phyloP scores from a whole-genome alignment of 768 basidiomycete species.

The Boletus huronensis region DNA sequence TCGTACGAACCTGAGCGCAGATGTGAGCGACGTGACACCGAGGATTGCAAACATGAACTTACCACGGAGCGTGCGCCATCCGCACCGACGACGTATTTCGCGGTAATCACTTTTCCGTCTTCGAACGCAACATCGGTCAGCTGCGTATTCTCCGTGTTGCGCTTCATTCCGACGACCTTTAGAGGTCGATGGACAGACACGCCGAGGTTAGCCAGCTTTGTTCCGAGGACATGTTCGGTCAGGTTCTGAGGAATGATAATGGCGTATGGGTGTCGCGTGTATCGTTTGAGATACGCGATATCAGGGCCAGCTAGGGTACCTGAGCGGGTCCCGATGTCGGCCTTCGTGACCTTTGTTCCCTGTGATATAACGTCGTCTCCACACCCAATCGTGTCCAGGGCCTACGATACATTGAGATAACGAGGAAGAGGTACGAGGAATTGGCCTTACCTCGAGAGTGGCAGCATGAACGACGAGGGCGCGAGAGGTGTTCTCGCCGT shows the following conservation, averaged over 20 bases:
- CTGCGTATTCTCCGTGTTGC: conserved; percentile 24
- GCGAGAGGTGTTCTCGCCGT: conserved; percentile 42
- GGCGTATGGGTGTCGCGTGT: conserved; percentile 46
- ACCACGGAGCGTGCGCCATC: conserved; percentile 50
- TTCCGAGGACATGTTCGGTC: conserved; percentile 41
- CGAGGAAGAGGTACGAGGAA: neutral
- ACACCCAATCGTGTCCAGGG: conserved; percentile 43
- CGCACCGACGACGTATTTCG: conserved; percentile 50
- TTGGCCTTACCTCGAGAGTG: conserved; percentile 44
- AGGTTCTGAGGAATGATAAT: conserved; percentile 44
- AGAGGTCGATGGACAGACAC: conserved; percentile 38
- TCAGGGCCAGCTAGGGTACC: conserved; percentile 27
- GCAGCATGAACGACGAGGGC: conserved; percentile 51
- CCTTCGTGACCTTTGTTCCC: conserved; percentile 31
- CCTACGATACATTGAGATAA: conserved; percentile 1
- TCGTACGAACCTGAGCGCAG: conserved; percentile 39
- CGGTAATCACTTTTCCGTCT: conserved; percentile 39
- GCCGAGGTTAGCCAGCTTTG: conserved; percentile 31
- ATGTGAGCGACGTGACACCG: too few relatives aligned
- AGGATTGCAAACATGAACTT: conserved; percentile 7
- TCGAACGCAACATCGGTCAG: conserved; percentile 45
- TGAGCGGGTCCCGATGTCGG: conserved; percentile 33
- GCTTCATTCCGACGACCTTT: conserved; percentile 37
- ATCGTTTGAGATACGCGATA: conserved; percentile 34
- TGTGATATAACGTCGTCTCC: conserved; percentile 38